phyloP scores from a whole-genome alignment of 2,329 filamentous ascomycete genomes.

The Stemphylium vesicarium region DNA sequence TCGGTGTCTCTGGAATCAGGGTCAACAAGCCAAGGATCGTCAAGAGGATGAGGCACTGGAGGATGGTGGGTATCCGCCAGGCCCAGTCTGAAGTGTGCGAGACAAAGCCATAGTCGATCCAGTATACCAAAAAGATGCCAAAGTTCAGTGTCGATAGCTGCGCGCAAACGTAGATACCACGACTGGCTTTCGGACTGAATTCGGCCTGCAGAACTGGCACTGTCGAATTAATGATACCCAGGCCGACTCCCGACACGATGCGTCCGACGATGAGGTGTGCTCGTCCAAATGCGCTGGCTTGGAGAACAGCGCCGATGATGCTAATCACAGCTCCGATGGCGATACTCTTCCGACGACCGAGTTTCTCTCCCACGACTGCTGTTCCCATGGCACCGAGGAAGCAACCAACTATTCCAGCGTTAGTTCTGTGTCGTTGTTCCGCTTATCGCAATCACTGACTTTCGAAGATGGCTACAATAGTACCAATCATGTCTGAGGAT shows the following conservation, averaged over 20 bases:
- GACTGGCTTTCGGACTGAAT: constrained; percentile 26
- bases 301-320: constrained; percentile 20
- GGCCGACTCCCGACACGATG: constrained; percentile 40
- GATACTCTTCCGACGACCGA: constrained; percentile 53
- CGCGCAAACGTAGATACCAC: constrained; percentile 26
- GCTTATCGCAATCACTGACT: constrained; percentile 5
- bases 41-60: constrained; percentile 19
- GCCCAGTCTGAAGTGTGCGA: constrained; percentile 22
- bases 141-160: constrained; percentile 25
- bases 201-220: constrained; percentile 24
- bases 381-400: constrained; percentile 47
- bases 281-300: constrained; percentile 18
- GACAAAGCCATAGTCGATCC: constrained; percentile 25
- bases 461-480: constrained; percentile 28
- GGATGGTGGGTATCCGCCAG: constrained; percentile 21
- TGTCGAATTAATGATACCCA: constrained; percentile 25
- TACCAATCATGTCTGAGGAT: constrained; percentile 26
- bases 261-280: constrained; percentile 27
- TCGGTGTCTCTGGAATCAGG: constrained; percentile 20
- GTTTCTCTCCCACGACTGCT: constrained; percentile 59
- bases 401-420: constrained; percentile 45
- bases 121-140: constrained; percentile 24
- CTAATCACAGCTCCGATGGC: constrained; percentile 22
- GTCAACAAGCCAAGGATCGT: constrained; percentile 12
- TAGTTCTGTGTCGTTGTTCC: not conserved